Evolutionary conservation across 1,284 basidiomycete species (phyloP), one percentile per base, ranked within the genome.

Genomic region (Fistulina hepatica): DNA sequence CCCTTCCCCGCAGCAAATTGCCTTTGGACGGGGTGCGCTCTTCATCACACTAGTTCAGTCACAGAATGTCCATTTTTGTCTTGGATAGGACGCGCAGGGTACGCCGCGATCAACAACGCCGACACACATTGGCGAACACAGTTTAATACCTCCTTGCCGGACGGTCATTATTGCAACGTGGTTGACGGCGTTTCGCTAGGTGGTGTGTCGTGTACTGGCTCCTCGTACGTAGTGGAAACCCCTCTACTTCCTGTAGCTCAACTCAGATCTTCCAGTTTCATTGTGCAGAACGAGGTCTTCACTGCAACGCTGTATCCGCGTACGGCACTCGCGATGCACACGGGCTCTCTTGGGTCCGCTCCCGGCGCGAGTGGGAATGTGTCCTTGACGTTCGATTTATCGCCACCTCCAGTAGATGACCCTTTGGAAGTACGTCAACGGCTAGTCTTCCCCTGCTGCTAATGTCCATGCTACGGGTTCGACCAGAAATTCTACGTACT

Each of bases 1-100:
- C 4, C 69, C 71, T 4, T 61, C 65, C 44, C 57, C 64, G 3
- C 56, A 72, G 35, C 75, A 67, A 48, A 75, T 81, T 45, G 76
- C 76, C 2, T 81, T 78, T 47, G 71, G 71, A 8, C 58, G 77
- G 46, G 75, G 76, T 69, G 41, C 12, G 57, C 49, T 19, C 3
- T 5, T 4, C 10, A 13, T 4, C 10, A 10, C 2, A 3, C 19
- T 8, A 8, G 3, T 31, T 16, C 10, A 9, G 10, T 25, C n/a
- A n/a, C n/a, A n/a, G n/a, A n/a, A n/a, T n/a, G n/a, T 42, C 9
- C 11, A 33, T 38, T 32, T 25, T n/a, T n/a, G 24, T 9, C 24
- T n/a, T 25, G 24, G 9, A 9, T n/a, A 25, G 24, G 24, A 9
- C 9, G 9, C n/a, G 31, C 52, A 9, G 69, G 67, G 3, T 69